phyloP scores from a whole-genome alignment of 139 green algal genomes.

The Chlamydomonas sphaeroides region DNA sequence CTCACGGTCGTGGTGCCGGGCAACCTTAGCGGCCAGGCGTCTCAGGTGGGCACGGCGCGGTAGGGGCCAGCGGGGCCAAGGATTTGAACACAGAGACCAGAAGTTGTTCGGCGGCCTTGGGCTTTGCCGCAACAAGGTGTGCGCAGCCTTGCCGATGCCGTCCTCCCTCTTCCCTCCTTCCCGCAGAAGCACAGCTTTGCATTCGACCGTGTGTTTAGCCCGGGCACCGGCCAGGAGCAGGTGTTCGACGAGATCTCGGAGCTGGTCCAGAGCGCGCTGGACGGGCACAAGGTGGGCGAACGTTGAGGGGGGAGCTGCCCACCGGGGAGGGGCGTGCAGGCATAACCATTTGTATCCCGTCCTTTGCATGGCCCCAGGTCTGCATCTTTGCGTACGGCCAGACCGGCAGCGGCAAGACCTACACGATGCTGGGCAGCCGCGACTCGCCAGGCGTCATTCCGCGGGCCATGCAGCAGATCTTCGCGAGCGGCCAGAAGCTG shows the following conservation, averaged over 20 bases:
- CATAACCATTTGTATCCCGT: too few species aligned
- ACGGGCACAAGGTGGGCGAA: slow-evolving; percentile 89
- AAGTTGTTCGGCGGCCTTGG: too few species aligned
- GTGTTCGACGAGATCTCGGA: slow-evolving; percentile 93
- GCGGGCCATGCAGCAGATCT: slow-evolving; percentile 77
- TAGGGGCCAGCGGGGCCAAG: too few species aligned
- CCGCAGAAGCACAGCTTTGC: slow-evolving; percentile 58
- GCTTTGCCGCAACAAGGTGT: too few species aligned
- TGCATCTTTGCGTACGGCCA: slow-evolving; percentile 94
- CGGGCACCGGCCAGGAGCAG: slow-evolving; percentile 67
- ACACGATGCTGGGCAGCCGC: slow-evolving; percentile 83
- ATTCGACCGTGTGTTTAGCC: slow-evolving; percentile 88
- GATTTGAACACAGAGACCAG: too few species aligned
- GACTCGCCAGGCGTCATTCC: slow-evolving; percentile 86
- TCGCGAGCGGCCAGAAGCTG: slow-evolving; percentile 61
- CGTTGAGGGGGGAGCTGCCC: too few species aligned
- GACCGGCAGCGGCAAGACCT: slow-evolving; percentile 89
- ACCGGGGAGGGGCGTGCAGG: too few species aligned
- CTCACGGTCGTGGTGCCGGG: slow-evolving; percentile 57
- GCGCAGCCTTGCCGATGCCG: too few species aligned
- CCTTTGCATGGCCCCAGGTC: slow-evolving; percentile 57
- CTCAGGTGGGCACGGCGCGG: too few species aligned
- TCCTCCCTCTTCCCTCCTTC: too few species aligned
- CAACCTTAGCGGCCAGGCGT: slow-evolving; percentile 34
- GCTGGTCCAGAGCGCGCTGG: slow-evolving; percentile 87